Percentiles rank a stretch among this genome's conserved stretches.
Conservation (phyloP, 2,329 filamentous ascomycete genomes). For the Cyclaneusma minus region DNA sequence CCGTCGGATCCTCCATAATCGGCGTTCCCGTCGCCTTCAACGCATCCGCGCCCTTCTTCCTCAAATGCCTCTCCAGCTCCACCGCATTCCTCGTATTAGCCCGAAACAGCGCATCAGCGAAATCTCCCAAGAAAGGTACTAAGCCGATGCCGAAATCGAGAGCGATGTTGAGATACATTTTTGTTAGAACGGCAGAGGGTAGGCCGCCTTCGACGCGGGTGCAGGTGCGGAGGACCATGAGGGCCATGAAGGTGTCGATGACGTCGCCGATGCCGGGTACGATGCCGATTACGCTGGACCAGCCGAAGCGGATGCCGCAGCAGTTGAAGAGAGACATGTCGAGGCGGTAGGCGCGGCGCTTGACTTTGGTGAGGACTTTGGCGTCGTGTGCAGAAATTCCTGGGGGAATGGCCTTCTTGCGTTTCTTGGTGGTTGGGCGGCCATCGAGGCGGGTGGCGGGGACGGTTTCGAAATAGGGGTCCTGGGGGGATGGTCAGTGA, state of each 20-base stretch:
- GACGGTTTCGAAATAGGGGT: conserved; percentile 79
- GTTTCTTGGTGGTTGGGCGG: conserved; percentile 46
- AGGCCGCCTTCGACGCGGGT: conserved; percentile 64
- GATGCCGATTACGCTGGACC: conserved; percentile 73
- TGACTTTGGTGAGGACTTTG: conserved; percentile 70
- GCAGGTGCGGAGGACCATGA: conserved; percentile 62
- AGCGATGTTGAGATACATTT: conserved; percentile 70
- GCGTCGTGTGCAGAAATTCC: conserved; percentile 75
- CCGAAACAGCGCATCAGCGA: conserved; percentile 56
- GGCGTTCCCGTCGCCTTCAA: conserved; percentile 30
- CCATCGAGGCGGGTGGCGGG: conserved; percentile 55
- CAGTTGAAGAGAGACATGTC: conserved; percentile 76
- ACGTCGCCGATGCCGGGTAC: conserved; percentile 68
- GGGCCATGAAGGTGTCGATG: conserved; percentile 56
- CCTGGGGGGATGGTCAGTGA: conserved; percentile 32
- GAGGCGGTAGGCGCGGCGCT: conserved; percentile 69
- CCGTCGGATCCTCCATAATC: conserved; percentile 32
- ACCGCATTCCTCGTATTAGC: conserved; percentile 62
- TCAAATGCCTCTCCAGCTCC: conserved; percentile 50
- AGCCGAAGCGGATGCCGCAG: conserved; percentile 73
- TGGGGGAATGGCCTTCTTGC: conserved; percentile 68
- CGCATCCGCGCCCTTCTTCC: conserved; percentile 48
- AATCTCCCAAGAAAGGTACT: conserved; percentile 61
- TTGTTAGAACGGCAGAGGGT: conserved; percentile 37
- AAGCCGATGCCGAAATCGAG: conserved; percentile 62